phyloP scores from a whole-genome alignment of 495 filamentous ascomycete species.

The Pseudevernia furfuracea region DNA sequence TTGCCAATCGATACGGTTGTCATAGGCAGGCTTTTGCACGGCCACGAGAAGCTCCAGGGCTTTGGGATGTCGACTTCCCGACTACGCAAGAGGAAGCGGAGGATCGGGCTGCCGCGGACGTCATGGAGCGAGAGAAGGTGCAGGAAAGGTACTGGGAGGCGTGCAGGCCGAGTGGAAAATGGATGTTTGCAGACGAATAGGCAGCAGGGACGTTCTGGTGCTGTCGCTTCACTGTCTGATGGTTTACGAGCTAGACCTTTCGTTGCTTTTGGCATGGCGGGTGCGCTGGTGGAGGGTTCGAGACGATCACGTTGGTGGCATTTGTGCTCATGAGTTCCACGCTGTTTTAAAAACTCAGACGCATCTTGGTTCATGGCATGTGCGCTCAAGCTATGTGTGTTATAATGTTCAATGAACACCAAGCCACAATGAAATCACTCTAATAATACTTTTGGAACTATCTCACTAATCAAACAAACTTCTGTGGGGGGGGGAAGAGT shows the following conservation, averaged over 20 bases:
- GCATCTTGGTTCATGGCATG: background rate
- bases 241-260: background rate
- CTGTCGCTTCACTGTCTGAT: background rate
- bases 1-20: constrained; percentile 65
- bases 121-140: constrained; percentile 52
- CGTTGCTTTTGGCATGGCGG: background rate
- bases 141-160: constrained; percentile 74
- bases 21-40: constrained; percentile 71
- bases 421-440: no score
- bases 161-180: constrained; percentile 63
- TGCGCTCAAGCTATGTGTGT: background rate
- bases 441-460: no score
- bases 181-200: constrained; percentile 75
- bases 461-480: no score
- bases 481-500: no score
- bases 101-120: constrained; percentile 53
- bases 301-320: background rate
- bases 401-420: no score
- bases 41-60: constrained; percentile 67
- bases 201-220: background rate
- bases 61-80: constrained; percentile 85
- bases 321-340: background rate
- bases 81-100: constrained; percentile 65
- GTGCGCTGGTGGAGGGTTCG: background rate
- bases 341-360: background rate